A percentile compares a stretch with the other conserved stretches of the same genome.
Evolutionary conservation across 2,329 filamentous ascomycete species (phyloP).

Genomic region (Microdochium paspali): DNA sequence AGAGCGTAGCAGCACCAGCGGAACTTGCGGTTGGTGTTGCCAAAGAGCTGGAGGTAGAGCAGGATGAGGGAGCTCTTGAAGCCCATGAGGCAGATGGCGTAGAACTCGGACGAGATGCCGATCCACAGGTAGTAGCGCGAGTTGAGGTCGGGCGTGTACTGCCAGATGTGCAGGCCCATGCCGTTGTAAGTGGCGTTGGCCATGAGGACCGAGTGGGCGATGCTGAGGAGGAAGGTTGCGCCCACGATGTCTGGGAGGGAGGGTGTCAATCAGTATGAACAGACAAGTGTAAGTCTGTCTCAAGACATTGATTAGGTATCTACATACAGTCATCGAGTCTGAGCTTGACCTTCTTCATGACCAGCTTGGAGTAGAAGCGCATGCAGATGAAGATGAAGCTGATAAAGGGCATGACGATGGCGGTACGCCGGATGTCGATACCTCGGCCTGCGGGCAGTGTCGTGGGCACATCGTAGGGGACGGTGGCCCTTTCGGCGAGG

Average conservation of each 20-base stretch:
- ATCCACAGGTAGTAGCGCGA: constrained; percentile 19
- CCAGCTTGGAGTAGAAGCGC: constrained; percentile 15
- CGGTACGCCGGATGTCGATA: constrained; percentile 15
- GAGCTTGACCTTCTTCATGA: constrained; percentile 9
- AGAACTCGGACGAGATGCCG: constrained; percentile 19
- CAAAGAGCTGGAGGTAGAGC: constrained; percentile 18
- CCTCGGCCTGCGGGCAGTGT: constrained; percentile 16
- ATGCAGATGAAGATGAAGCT: constrained; percentile 15
- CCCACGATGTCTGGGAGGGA: constrained; percentile 14
- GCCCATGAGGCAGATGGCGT: constrained; percentile 15
- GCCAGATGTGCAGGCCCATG: constrained; percentile 20
- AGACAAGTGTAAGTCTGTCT: constrained; percentile 5
- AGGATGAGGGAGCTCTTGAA: constrained; percentile 18
- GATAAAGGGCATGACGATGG: constrained; percentile 16
- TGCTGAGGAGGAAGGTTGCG: constrained; percentile 14
- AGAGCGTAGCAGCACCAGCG: constrained; percentile 16
- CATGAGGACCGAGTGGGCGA: constrained; percentile 15
- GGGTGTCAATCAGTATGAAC: no score
- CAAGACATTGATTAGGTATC: neutral
- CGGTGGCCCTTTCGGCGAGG: neutral
- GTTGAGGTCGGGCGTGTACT: constrained; percentile 17
- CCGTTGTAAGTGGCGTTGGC: constrained; percentile 17
- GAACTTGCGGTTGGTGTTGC: constrained; percentile 13
- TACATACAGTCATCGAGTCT: constrained; percentile 17
- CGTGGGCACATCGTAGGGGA: neutral